phyloP scores from a whole-genome alignment of 2,329 filamentous ascomycete genomes.

The Penicillium vulpinum region DNA sequence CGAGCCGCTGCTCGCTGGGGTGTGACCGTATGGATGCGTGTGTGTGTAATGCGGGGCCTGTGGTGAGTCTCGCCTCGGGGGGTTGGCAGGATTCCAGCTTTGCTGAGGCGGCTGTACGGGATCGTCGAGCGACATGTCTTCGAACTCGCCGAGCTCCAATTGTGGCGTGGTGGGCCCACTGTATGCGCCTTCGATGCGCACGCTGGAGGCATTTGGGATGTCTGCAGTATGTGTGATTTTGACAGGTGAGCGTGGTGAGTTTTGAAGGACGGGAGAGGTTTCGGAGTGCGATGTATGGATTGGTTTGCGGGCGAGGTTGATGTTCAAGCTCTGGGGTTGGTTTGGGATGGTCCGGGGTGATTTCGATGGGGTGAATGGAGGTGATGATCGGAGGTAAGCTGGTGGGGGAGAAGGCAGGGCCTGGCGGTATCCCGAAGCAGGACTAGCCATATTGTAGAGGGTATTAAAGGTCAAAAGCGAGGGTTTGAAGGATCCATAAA shows the following conservation, averaged over 20 bases:
- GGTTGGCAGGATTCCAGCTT: slow-evolving; percentile 19
- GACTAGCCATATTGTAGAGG: slow-evolving; percentile 30
- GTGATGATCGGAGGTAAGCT: slow-evolving; percentile 44
- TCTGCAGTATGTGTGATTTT: slow-evolving; percentile 32
- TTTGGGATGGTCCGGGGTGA: slow-evolving; percentile 27
- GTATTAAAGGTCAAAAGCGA: not conserved
- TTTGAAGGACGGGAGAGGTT: slow-evolving; percentile 28
- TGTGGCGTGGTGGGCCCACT: slow-evolving; percentile 24
- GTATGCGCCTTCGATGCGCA: slow-evolving; percentile 28
- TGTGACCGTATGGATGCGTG: slow-evolving; percentile 29
- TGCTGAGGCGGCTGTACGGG: slow-evolving; percentile 18
- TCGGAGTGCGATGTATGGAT: slow-evolving; percentile 18
- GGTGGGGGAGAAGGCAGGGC: slow-evolving; percentile 45
- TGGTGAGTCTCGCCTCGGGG: slow-evolving; percentile 29
- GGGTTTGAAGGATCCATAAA: not conserved
- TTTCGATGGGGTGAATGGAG: slow-evolving; percentile 29
- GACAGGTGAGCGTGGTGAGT: slow-evolving; percentile 36
- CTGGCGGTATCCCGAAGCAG: slow-evolving; percentile 25
- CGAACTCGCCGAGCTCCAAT: slow-evolving; percentile 28
- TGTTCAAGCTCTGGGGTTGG: slow-evolving; percentile 18
- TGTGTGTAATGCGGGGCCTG: slow-evolving; percentile 15
- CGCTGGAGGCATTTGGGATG: slow-evolving; percentile 30
- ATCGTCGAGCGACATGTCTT: slow-evolving; percentile 29
- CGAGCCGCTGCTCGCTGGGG: slow-evolving; percentile 36
- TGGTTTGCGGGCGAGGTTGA: slow-evolving; percentile 31